Conservation (phyloP, 345 rosid species). For the Camelina sativa region DNA sequence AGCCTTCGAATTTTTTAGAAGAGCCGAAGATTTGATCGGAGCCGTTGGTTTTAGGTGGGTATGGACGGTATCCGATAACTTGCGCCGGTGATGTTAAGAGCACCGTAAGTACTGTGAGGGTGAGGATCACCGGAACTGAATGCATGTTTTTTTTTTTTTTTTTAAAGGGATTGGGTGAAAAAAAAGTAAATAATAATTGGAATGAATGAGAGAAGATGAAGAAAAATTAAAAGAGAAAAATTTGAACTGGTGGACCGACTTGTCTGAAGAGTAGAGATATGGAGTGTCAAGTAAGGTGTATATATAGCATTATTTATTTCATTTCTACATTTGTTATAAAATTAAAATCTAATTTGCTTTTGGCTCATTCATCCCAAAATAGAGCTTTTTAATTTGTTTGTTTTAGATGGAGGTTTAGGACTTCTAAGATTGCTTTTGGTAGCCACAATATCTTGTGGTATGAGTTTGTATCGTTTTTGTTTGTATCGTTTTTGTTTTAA, state of each 20-base stretch:
- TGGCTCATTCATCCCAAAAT: background rate
- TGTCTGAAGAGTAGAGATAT: slow-evolving; percentile 23
- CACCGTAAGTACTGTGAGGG: slow-evolving; percentile 44
- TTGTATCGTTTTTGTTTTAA: too few relatives aligned
- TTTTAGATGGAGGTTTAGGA: too few relatives aligned
- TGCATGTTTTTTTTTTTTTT: slow-evolving; percentile 26
- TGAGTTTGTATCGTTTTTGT: too few relatives aligned
- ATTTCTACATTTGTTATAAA: background rate
- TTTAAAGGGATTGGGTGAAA: slow-evolving; percentile 11
- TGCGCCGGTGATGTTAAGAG: slow-evolving; percentile 38
- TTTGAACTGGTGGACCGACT: slow-evolving; percentile 33
- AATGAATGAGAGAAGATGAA: background rate
- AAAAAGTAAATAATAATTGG: slow-evolving; percentile 33
- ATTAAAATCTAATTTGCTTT: background rate
- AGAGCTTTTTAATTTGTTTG: background rate
- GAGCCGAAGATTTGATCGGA: slow-evolving; percentile 54
- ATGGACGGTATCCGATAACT: slow-evolving; percentile 72
- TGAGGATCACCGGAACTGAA: slow-evolving; percentile 45
- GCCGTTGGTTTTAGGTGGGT: slow-evolving; percentile 65
- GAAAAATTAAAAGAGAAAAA: background rate
- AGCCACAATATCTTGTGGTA: too few relatives aligned
- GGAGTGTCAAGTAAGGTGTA: slow-evolving; percentile 19
- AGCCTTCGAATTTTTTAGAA: slow-evolving; percentile 91
- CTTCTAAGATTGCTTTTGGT: too few relatives aligned
- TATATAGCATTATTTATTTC: slow-evolving; percentile 37